These are phyloP conservation scores for Euptelea pleiosperma DNA, from an alignment of 164 flowering plant species.

Conservation along the genomic window DNA sequence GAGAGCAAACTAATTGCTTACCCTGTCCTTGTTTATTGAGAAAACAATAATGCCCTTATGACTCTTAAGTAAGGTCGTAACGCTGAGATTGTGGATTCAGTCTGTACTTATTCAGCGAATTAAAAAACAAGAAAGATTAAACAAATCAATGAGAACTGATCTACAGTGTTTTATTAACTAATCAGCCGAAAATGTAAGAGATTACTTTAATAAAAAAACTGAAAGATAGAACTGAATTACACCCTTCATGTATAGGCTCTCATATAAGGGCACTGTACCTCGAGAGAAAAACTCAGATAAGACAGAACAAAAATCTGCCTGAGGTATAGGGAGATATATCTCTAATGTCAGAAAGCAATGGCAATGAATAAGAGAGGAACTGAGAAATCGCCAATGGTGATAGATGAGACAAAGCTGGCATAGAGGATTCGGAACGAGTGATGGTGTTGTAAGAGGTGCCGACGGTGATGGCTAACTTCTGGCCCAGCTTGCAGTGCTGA, in stretches of 20 bases:
- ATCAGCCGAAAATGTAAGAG: neutral
- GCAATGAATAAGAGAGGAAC: conserved; percentile 21
- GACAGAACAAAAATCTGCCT: neutral
- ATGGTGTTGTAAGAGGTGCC: conserved; percentile 14
- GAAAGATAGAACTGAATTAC: neutral
- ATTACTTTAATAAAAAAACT: neutral
- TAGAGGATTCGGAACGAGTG: no score
- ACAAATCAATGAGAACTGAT: no score
- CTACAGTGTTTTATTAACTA: no score
- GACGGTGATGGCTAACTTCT: conserved; percentile 18
- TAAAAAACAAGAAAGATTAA: no score
- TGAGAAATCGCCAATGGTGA: conserved; percentile 14
- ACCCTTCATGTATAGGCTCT: neutral
- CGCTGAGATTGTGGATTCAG: neutral
- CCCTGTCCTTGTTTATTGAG: conserved; percentile 1
- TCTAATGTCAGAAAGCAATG: conserved; percentile 23
- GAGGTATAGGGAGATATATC: neutral
- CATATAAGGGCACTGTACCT: neutral
- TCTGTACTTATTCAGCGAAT: no score
- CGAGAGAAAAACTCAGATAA: neutral
- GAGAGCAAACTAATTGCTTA: neutral
- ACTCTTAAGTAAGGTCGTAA: no score
- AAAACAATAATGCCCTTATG: neutral
- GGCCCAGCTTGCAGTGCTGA: conserved; percentile 25
- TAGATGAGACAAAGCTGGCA: conserved; percentile 24